Percentiles rank a stretch among this genome's conserved stretches.
Conservation (phyloP, 768 basidiomycete species). For the Pleurotus tuber-regium region DNA sequence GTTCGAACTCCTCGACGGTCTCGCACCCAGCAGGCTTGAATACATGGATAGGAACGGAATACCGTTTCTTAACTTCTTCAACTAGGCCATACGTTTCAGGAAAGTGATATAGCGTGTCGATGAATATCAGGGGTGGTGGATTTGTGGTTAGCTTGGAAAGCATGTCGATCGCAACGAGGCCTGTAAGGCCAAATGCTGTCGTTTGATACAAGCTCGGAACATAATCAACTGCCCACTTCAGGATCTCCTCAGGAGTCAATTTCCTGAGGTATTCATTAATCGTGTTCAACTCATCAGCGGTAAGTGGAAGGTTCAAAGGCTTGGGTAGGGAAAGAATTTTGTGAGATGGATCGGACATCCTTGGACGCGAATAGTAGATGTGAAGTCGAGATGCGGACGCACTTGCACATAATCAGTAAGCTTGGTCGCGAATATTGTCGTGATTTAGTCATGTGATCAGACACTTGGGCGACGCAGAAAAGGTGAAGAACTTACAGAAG, state of each 20-base stretch:
- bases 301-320: constrained; percentile 56
- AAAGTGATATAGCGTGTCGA: constrained; percentile 98
- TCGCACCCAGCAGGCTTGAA: constrained; percentile 76
- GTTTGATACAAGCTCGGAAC: constrained; percentile 87
- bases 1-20: constrained; percentile 73
- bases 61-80: constrained; percentile 72
- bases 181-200: constrained; percentile 95
- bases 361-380: neutral
- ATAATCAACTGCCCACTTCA: constrained; percentile 80
- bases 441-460: constrained; percentile 8
- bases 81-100: constrained; percentile 89
- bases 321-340: constrained; percentile 26
- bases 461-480: no score
- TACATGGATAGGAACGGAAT: constrained; percentile 69
- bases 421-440: constrained; percentile 3
- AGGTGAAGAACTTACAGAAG: no score
- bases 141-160: constrained; percentile 72
- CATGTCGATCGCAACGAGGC: constrained; percentile 93
- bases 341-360: neutral
- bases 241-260: constrained; percentile 79
- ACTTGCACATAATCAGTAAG: neutral
- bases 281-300: constrained; percentile 51
- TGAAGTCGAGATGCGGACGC: neutral
- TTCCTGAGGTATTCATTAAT: constrained; percentile 75
- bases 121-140: constrained; percentile 86